These are phyloP conservation scores for Colletotrichum zoysiae DNA, from an alignment of 2,329 filamentous ascomycete species.

Conservation along the genomic window DNA sequence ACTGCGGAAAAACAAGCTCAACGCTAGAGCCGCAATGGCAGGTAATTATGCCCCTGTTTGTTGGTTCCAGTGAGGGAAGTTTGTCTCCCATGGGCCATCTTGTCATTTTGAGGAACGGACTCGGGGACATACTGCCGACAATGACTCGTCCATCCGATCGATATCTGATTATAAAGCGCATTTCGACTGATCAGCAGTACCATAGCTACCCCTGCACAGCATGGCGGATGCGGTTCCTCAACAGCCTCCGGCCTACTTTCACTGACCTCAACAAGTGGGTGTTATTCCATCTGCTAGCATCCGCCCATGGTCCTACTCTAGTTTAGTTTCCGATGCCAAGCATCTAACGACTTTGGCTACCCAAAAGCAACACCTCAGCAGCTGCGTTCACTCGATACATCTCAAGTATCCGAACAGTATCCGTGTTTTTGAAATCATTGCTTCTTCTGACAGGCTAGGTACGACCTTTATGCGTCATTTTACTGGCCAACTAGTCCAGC, in stretches of 20 bases:
- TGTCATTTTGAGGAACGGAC: conserved; percentile 23
- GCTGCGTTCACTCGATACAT: background rate
- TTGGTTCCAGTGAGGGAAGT: background rate
- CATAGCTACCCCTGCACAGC: background rate
- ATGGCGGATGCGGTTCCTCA: background rate
- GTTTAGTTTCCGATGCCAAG: conserved; percentile 7
- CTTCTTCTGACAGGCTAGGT: conserved; percentile 26
- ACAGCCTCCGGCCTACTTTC: background rate
- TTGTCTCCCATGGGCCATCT: background rate
- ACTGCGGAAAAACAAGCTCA: conserved; percentile 37
- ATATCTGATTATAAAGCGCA: conserved; percentile 16
- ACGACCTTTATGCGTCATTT: background rate
- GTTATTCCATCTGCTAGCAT: conserved; percentile 32
- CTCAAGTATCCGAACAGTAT: background rate
- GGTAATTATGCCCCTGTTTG: background rate
- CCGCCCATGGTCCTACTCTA: conserved; percentile 4
- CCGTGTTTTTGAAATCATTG: background rate
- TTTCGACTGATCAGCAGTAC: conserved; percentile 10
- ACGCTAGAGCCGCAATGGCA: conserved; percentile 24
- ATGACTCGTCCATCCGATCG: conserved; percentile 2
- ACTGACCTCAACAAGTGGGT: too few relatives aligned
- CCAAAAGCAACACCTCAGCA: background rate
- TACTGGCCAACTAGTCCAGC: conserved; percentile 2
- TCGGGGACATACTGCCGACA: conserved; percentile 10
- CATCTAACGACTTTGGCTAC: background rate